phyloP scores from a whole-genome alignment of 2,329 filamentous ascomycete genomes.

The Monilinia fructicola region DNA sequence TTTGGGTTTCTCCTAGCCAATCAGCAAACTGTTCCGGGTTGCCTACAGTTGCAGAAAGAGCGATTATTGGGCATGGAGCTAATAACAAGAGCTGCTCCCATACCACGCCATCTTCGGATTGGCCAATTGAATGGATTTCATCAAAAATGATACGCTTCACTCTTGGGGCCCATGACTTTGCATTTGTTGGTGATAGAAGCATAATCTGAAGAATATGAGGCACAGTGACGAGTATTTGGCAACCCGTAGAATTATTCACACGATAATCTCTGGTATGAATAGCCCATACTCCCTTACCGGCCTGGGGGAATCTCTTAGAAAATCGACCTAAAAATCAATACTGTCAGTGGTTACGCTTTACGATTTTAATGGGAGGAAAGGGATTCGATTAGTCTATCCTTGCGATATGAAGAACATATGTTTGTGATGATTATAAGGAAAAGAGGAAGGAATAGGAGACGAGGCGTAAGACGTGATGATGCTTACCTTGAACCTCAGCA shows the following conservation, averaged over 20 bases:
- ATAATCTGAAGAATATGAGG: constrained; percentile 79
- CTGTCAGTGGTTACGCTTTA: background rate
- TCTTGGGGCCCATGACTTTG: constrained; percentile 63
- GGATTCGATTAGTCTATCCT: background rate
- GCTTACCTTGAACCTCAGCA: constrained; percentile 66
- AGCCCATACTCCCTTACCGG: constrained; percentile 70
- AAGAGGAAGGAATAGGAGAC: background rate
- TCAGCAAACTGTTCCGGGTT: constrained; percentile 68
- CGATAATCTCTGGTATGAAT: constrained; percentile 75
- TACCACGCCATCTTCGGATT: constrained; percentile 71
- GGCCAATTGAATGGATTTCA: constrained; percentile 77
- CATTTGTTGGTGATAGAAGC: constrained; percentile 65
- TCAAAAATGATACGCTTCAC: constrained; percentile 79
- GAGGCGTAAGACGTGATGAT: background rate
- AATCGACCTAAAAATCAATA: constrained; percentile 50
- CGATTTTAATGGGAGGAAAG: background rate
- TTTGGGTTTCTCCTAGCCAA: constrained; percentile 67
- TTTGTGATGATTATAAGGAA: background rate
- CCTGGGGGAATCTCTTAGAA: constrained; percentile 58
- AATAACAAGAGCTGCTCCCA: constrained; percentile 78
- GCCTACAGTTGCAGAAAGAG: constrained; percentile 75
- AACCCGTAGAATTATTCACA: constrained; percentile 70
- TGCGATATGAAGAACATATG: background rate
- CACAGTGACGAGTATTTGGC: constrained; percentile 75
- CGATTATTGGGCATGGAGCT: constrained; percentile 74